Base-by-base conservation (phyloP, 2,329 filamentous ascomycete genomes). In the Aspergillus texensis region DNA sequence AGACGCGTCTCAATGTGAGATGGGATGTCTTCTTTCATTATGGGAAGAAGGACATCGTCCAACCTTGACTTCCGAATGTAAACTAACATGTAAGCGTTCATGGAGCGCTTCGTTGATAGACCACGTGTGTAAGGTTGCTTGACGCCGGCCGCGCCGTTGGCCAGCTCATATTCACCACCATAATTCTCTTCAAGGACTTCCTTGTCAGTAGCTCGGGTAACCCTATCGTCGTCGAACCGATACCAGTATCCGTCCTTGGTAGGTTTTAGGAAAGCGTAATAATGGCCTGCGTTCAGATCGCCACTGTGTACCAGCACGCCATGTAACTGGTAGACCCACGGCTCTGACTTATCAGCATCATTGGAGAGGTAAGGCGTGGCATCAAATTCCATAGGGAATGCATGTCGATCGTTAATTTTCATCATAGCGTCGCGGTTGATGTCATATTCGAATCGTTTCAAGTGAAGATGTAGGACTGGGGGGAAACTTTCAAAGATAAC, bases 401-500 rank as follows among this genome's bases (percentile, higher is more conserved):
- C 80, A 63, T 82, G 80, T 64, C 80, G 74, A 71, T 83, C 81
- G 58, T 83, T 82, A 74, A 99, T 93, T 81, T 99, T 99, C 91
- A 96, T 97, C 92, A 98, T 97, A 67, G 93, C 93, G 75, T 98
- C 94, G 71, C 92, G 89, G 70, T 96, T 91, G 72, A 97, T 91
- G 79, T 99, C 95, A 80, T 99, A 99, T 77, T 99, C 93, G 78
- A 99, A 99, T 58, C 95, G 91, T 81, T 98, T 98, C 64, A 99
- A 86, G 77, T 99, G 95, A 48, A 99, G 83, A 77, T 99, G 94
- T 26, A 99, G 83, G 3, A 99, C 93, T 59, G 96, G 92, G 0
- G 95, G 95, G 75, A 98, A 98, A 72, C 89, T 92, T 75, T 93
- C 92, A 76, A 99, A 99, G 66, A 99, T 97, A 69, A 97, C 95